Evolutionary conservation across 2,329 filamentous ascomycete species (phyloP).

Genomic region (Emergomyces pasteurianus): DNA sequence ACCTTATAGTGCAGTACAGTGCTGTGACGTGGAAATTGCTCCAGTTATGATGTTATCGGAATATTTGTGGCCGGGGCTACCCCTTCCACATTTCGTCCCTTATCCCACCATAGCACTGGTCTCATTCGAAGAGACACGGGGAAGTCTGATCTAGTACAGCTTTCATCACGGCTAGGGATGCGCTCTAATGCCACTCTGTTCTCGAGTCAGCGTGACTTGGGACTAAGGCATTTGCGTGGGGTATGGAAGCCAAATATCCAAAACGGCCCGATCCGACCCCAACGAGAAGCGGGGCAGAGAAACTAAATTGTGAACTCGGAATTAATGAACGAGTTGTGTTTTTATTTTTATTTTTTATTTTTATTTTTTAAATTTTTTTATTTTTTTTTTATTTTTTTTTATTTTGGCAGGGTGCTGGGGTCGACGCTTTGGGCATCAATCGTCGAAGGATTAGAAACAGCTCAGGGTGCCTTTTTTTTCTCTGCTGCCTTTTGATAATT

Average conservation of each 20-base stretch:
- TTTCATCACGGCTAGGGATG: neutral
- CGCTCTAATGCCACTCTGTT: neutral
- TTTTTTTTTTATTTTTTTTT: too few relatives aligned
- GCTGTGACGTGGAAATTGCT: constrained; percentile 3
- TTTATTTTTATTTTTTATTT: too few relatives aligned
- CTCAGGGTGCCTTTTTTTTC: constrained; percentile 1
- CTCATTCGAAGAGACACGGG: neutral
- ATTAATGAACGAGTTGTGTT: neutral
- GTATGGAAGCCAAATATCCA: neutral
- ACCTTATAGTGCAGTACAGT: neutral
- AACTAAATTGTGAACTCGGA: neutral
- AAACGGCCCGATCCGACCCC: constrained; percentile 9
- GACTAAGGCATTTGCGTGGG: neutral
- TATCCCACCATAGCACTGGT: neutral
- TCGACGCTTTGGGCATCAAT: constrained; percentile 10
- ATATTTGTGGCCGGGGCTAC: neutral
- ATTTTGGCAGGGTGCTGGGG: constrained; percentile 3
- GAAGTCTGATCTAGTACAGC: neutral
- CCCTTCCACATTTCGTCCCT: neutral
- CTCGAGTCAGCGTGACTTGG: neutral
- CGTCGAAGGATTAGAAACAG: constrained; percentile 4
- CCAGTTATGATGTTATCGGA: constrained; percentile 1
- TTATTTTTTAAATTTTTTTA: too few relatives aligned
- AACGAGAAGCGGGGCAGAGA: constrained; percentile 5
- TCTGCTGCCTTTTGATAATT: neutral